Evolutionary conservation across 2,329 filamentous ascomycete species (phyloP).

Genomic region (Chaetomiaceae sp.): DNA sequence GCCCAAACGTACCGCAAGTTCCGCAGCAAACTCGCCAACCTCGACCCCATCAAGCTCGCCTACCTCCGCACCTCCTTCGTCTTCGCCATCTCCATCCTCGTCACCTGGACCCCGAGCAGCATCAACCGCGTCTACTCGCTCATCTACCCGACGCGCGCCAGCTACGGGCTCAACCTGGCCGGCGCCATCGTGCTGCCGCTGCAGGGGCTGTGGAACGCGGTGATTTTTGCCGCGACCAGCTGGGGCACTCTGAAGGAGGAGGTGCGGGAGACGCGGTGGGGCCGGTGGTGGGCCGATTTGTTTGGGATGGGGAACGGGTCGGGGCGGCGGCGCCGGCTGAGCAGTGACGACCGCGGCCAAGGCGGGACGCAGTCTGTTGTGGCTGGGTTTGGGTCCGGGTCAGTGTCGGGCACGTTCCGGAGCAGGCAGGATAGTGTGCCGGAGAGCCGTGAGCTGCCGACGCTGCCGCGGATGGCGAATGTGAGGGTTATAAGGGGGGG

Average conservation of each 20-base stretch:
- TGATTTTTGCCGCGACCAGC: conserved; percentile 70
- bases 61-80: conserved; percentile 59
- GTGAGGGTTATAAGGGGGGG: conserved; percentile 24
- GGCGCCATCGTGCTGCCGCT: conserved; percentile 69
- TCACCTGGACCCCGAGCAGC: conserved; percentile 63
- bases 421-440: not conserved
- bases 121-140: conserved; percentile 71
- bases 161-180: conserved; percentile 63
- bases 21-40: conserved; percentile 34
- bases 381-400: not conserved
- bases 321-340: too few species aligned
- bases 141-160: conserved; percentile 47
- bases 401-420: not conserved
- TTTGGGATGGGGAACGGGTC: not conserved
- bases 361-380: not conserved
- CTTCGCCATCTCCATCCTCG: conserved; percentile 56
- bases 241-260: conserved; percentile 37
- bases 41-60: conserved; percentile 57
- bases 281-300: not conserved
- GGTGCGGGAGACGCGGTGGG: conserved; percentile 3
- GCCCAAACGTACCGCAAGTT: conserved; percentile 25
- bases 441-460: conserved; percentile 1
- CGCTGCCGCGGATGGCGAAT: conserved; percentile 5
- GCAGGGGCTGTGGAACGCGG: conserved; percentile 75
- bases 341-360: not conserved